phyloP scores from a whole-genome alignment of 495 filamentous ascomycete species.

The Tuber aestivum region DNA sequence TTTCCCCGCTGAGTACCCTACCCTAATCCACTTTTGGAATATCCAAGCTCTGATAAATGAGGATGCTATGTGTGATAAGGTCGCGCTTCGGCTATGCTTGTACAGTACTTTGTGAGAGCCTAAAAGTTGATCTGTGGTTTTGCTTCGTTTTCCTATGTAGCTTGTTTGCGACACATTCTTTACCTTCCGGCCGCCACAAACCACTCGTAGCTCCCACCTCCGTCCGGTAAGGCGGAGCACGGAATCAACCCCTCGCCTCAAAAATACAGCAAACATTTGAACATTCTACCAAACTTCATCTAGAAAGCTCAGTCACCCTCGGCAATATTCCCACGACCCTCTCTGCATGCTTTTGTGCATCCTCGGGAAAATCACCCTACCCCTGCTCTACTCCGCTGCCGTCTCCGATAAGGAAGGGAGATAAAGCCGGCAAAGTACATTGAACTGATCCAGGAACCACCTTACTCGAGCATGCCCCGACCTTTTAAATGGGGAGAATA shows the following conservation, averaged over 20 bases:
- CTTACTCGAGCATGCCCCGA: slow-evolving; percentile 17
- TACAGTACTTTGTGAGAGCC: background rate
- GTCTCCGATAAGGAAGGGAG: background rate
- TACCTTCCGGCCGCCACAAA: background rate
- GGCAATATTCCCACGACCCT: background rate
- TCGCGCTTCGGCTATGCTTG: background rate
- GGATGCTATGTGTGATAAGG: background rate
- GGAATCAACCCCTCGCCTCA: background rate
- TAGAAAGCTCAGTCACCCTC: background rate
- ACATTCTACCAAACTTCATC: background rate
- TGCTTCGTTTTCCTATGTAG: no score
- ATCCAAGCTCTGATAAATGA: background rate
- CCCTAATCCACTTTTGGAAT: background rate
- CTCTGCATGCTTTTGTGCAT: background rate
- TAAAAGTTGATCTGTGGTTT: background rate
- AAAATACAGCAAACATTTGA: background rate
- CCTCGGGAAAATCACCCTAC: background rate
- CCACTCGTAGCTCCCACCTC: background rate
- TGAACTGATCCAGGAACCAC: background rate
- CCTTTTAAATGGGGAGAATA: slow-evolving; percentile 37
- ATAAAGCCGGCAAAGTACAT: background rate
- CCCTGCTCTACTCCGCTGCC: background rate
- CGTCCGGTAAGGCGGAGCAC: background rate
- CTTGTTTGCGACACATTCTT: background rate
- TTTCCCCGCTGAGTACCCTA: background rate